Evolutionary conservation across 2,329 filamentous ascomycete genomes (phyloP).

Genomic region (Claviceps spartinae): DNA sequence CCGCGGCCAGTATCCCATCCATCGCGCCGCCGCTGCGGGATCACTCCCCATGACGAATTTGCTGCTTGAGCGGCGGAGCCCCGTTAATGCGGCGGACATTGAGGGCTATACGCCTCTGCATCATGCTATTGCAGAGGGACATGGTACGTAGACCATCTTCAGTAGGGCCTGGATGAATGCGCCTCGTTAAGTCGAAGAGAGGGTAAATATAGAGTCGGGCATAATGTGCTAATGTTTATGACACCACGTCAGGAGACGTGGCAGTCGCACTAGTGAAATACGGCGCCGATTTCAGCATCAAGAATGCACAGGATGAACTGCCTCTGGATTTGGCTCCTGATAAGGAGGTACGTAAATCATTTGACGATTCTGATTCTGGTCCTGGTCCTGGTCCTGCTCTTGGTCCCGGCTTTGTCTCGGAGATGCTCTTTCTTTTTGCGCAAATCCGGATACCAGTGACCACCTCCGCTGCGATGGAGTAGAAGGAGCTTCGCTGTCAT

Average conservation of each 20-base stretch:
- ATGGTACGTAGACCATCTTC: slow-evolving; percentile 29
- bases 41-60: slow-evolving; percentile 77
- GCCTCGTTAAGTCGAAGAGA: no score
- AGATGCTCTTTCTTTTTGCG: no score
- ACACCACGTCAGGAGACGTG: slow-evolving; percentile 51
- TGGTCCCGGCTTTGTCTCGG: no score
- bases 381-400: no score
- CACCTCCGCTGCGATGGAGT: no score
- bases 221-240: neutral
- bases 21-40: slow-evolving; percentile 82
- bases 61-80: slow-evolving; percentile 63
- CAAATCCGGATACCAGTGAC: no score
- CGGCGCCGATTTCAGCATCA: slow-evolving; percentile 71
- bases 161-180: no score
- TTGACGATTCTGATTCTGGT: no score
- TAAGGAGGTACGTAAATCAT: slow-evolving; percentile 47
- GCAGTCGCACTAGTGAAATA: slow-evolving; percentile 72
- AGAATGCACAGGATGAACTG: slow-evolving; percentile 54
- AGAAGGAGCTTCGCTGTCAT: no score
- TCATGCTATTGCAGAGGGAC: slow-evolving; percentile 67
- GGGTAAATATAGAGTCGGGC: no score
- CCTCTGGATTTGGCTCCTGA: slow-evolving; percentile 79
- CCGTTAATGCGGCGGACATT: slow-evolving; percentile 68
- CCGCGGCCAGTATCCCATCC: slow-evolving; percentile 78
- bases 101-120: slow-evolving; percentile 83